Conservation (phyloP, 2,329 filamentous ascomycete species). For the Erysiphe neolycopersici region DNA sequence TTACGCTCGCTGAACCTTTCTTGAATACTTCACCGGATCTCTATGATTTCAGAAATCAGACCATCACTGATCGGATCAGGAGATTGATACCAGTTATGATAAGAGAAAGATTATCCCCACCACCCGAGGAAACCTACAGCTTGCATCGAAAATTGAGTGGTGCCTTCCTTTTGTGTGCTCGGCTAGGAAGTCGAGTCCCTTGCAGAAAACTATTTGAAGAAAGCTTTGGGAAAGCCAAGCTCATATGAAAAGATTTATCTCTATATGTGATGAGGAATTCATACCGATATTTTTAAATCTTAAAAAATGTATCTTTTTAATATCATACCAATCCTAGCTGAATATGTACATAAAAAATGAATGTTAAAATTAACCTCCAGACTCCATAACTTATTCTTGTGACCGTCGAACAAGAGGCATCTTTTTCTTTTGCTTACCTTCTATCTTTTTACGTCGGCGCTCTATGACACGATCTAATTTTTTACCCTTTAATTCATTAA, state of each 20-base stretch:
- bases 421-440: slow-evolving; percentile 58
- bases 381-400: slow-evolving; percentile 5
- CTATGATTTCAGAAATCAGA: slow-evolving; percentile 86
- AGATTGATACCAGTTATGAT: slow-evolving; percentile 82
- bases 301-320: too few relatives aligned
- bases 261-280: not conserved
- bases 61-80: slow-evolving; percentile 82
- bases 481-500: slow-evolving; percentile 57
- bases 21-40: slow-evolving; percentile 45
- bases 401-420: slow-evolving; percentile 29
- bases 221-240: slow-evolving; percentile 11
- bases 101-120: slow-evolving; percentile 60
- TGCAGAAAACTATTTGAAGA: slow-evolving; percentile 55
- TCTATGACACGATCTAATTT: slow-evolving; percentile 69
- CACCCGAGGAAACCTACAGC: slow-evolving; percentile 92
- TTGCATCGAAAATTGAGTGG: slow-evolving; percentile 87
- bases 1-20: slow-evolving; percentile 86
- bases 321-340: not conserved
- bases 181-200: slow-evolving; percentile 53
- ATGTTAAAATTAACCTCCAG: too few relatives aligned
- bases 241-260: not conserved
- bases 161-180: slow-evolving; percentile 76
- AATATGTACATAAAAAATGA: not conserved
- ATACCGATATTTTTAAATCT: too few relatives aligned
- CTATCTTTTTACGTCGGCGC: slow-evolving; percentile 69